Conservation (phyloP, 768 basidiomycete genomes). For the Leccinum subtestaceum region DNA sequence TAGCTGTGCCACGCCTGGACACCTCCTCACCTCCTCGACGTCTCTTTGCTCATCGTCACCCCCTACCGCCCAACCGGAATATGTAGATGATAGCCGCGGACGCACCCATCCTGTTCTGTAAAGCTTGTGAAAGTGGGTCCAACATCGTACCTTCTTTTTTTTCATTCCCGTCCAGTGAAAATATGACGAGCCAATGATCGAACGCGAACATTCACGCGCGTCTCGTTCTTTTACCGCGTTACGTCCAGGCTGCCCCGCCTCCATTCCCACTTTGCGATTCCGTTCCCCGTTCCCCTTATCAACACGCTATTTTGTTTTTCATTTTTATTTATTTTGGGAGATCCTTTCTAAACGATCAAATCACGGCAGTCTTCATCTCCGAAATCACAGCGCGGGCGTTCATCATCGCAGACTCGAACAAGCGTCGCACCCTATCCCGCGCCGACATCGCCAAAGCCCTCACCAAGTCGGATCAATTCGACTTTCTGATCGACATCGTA, state of each 20-base stretch:
- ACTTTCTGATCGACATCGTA: slow-evolving; percentile 95
- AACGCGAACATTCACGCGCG: slow-evolving; percentile 5
- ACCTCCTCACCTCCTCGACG: not conserved
- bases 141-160: slow-evolving; percentile 13
- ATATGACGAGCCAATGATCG: not conserved
- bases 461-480: slow-evolving; percentile 92
- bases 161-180: not conserved
- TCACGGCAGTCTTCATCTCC: slow-evolving; percentile 80
- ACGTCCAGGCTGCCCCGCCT: not conserved
- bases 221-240: not conserved
- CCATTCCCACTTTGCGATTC: not conserved
- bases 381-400: slow-evolving; percentile 96
- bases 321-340: not conserved
- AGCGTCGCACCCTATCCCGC: slow-evolving; percentile 91
- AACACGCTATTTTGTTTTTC: not conserved
- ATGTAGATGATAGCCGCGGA: slow-evolving; percentile 96
- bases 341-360: not conserved
- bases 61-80: not conserved
- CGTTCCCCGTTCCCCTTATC: not conserved
- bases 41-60: not conserved
- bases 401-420: slow-evolving; percentile 93
- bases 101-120: slow-evolving; percentile 94
- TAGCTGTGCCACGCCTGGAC: not conserved
- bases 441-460: slow-evolving; percentile 93
- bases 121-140: slow-evolving; percentile 92